Evolutionary conservation across 208 protist species (phyloP).

Genomic region (Herpetomonas samuelpessoai): DNA sequence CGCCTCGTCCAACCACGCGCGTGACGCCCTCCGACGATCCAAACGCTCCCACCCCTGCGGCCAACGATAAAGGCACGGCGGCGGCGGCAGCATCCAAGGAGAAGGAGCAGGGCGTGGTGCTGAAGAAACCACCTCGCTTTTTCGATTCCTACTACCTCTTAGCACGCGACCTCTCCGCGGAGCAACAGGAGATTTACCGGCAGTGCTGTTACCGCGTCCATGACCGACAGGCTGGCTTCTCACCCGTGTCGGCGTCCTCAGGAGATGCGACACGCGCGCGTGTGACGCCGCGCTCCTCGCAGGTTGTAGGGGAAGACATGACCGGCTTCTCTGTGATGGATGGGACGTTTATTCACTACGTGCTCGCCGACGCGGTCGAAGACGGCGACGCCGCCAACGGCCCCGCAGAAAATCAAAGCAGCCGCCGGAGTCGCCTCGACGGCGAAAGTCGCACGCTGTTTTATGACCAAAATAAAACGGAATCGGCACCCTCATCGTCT

Average conservation of each 20-base stretch:
- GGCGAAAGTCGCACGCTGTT: conserved; percentile 16
- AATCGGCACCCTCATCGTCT: too few relatives aligned
- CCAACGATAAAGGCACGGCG: conserved; percentile 2
- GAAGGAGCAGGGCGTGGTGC: neutral
- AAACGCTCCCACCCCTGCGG: neutral
- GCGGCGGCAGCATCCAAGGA: conserved; percentile 4
- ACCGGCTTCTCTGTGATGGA: conserved; percentile 44
- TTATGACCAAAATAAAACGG: too few relatives aligned
- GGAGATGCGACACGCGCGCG: neutral
- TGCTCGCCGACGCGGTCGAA: conserved; percentile 15
- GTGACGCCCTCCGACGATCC: conserved; percentile 7
- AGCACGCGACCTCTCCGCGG: conserved; percentile 36
- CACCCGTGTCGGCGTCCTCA: neutral
- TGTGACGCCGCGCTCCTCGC: neutral
- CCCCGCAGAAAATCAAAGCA: conserved; percentile 1
- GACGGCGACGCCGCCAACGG: neutral
- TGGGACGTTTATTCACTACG: conserved; percentile 49
- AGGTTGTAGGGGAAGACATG: conserved; percentile 21
- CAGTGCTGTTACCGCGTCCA: conserved; percentile 13
- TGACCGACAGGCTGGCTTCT: neutral
- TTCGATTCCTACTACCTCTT: conserved; percentile 65
- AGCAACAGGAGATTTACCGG: conserved; percentile 32
- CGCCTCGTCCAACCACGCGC: conserved; percentile 15
- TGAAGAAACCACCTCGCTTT: conserved; percentile 16
- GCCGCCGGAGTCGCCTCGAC: neutral